Evolutionary conservation across 768 basidiomycete species (phyloP), one percentile per base, ranked within the genome.

Genomic region (Xerocomus potaroensis): DNA sequence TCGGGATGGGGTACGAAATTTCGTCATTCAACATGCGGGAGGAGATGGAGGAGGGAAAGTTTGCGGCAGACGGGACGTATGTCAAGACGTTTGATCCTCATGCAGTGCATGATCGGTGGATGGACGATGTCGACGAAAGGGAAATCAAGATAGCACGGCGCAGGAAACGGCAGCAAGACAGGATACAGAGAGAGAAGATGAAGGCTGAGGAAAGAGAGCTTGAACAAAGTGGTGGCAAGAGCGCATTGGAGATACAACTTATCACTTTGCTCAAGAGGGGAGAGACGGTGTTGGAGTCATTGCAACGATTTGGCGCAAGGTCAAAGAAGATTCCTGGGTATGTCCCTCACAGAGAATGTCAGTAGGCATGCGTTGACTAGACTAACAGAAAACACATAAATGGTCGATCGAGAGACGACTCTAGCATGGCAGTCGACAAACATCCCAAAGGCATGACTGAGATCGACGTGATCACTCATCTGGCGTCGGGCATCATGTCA

Each of bases 21-120:
- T 93, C 89, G 4, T 88, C 91, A 22, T 99, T 99, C 81, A 95
- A 99, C 66, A 98, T 99, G 95, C 85, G 93, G 53, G 87, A 91
- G 58, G 96, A 99, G 75, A 94, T 98, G 87, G 86, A 91, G 61
- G 95, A 98, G 69, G 96, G 96, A 31, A 91, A 92, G 62, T 97
- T 99, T 72, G 84, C 90, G 5, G 88, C 87, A 49, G 95, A 98
- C 61, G 96, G 96, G 38, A 87, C 68, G 58, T 91, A 92, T 62
- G 81, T 88, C 40, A 84, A 87, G 54, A 77, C 84, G 10, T 84
- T 85, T 62, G 96, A 99, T 65, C 89, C 88, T 1, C 87, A 93
- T 61, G 91, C 84, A 21, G 79, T 86, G 31, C 93, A 99, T 64
- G 96, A 99, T 67, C 79, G 80, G 27, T 99, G 96, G 96, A 87